Evolutionary conservation across 2,329 filamentous ascomycete genomes (phyloP), one percentile per base, ranked within the genome.

Genomic region (Aspergillus bombycis): DNA sequence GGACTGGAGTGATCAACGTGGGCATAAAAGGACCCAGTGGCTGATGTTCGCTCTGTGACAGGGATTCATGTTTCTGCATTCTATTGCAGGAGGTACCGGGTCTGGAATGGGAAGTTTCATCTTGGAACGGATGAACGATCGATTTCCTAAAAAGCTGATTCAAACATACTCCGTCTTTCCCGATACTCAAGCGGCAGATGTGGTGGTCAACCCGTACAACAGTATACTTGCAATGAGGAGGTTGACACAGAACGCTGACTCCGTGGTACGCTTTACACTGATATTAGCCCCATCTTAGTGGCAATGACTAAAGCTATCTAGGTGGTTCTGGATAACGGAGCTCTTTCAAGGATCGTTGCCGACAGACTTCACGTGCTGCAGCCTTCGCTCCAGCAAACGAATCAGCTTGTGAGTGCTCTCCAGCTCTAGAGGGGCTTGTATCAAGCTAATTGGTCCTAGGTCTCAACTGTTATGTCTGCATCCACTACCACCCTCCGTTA

Each of bases 161-260:
- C 95, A 99, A 81, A 98, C 95, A 48, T 99, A 99, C 80, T 98
- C 94, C 0, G 96, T 99, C 58, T 99, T 99, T 72, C 94, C 95
- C 2, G 95, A 98, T 77, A 96, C 92, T 0, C 92, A 92, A 64
- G 93, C 91, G 70, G 87, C 89, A 61, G 93, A 98, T 75, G 94
- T 99, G 26, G 94, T 99, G 12, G 95, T 99, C 26, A 95, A 99
- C 75, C 95, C 95, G 12, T 99, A 99, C 81, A 99, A 99, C 84
- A 97, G 94, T 78, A 83, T 99, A 61, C 86, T 99, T 19, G 91
- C 94, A 12, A 93, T 99, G 89, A 86, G 94, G 64, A 85, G 96
- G 64, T 81, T 99, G 70, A 96, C 94, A 2, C 92, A 99, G 78
- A 97, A 99, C 74, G 95, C 95, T 41, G 95, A 99, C 81, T 97